Evolutionary conservation across 805 yeast genomes (phyloP).

Genomic region (Hanseniaspora lachancei): DNA sequence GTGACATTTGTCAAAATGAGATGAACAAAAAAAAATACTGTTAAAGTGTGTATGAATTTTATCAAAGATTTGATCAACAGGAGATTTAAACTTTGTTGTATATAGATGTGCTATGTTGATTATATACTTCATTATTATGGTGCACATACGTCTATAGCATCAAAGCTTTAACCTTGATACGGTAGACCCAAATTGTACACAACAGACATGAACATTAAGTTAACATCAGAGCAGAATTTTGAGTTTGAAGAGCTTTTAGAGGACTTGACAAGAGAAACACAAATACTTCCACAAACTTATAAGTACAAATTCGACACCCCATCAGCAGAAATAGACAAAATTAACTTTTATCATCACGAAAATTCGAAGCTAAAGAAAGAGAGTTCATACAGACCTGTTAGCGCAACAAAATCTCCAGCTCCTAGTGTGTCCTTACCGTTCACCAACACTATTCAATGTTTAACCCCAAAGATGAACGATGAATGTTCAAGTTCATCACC

Average conservation of each 20-base stretch:
- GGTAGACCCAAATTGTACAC: not conserved
- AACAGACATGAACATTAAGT: not conserved
- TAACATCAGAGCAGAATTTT: not conserved
- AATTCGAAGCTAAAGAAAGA: not conserved
- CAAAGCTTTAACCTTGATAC: too few species aligned
- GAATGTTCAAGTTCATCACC: too few species aligned
- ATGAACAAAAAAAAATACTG: not conserved
- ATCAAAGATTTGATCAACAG: not conserved
- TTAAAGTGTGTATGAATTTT: not conserved
- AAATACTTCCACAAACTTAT: not conserved
- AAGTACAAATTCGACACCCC: not conserved
- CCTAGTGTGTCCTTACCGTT: not conserved
- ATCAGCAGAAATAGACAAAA: not conserved
- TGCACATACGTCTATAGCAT: too few species aligned
- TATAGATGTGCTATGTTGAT: too few species aligned
- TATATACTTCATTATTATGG: too few species aligned
- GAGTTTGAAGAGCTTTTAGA: not conserved
- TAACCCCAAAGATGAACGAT: too few species aligned
- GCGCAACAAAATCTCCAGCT: not conserved
- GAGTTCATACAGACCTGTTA: not conserved
- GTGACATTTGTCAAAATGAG: not conserved
- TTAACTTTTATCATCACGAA: not conserved
- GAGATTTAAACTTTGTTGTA: too few species aligned
- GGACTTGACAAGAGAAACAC: not conserved
- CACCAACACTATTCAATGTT: not conserved